These are phyloP conservation scores for Mycena sanguinolenta DNA, from an alignment of 768 basidiomycete species.

Conservation along the genomic window DNA sequence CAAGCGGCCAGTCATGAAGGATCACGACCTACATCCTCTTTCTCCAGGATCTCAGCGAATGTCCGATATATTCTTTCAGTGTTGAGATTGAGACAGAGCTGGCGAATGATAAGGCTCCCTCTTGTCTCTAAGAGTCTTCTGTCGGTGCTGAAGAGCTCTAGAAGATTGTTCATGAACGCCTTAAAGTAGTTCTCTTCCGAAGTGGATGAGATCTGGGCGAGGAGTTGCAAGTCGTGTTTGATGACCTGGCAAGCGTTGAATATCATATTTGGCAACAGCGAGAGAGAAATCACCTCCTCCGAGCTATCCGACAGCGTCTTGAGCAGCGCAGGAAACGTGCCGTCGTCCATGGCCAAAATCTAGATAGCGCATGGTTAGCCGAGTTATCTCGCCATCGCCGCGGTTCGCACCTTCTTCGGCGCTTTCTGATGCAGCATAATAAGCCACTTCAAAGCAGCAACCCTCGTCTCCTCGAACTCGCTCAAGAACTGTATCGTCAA, in stretches of 20 bases:
- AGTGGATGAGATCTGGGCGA: constrained; percentile 96
- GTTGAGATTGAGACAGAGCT: constrained; percentile 93
- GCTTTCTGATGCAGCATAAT: constrained; percentile 99
- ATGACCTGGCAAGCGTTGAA: constrained; percentile 72
- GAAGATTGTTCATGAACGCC: constrained; percentile 93
- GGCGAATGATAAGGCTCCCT: constrained; percentile 95
- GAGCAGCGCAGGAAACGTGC: constrained; percentile 94
- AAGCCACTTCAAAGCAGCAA: constrained; percentile 97
- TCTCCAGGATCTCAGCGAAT: constrained; percentile 97
- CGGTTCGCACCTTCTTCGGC: constrained; percentile 82
- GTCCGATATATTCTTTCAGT: constrained; percentile 96
- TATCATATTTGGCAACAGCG: neutral
- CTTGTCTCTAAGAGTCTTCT: constrained; percentile 88
- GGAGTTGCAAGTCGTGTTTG: constrained; percentile 93
- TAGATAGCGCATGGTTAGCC: constrained; percentile 46
- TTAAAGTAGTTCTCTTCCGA: constrained; percentile 98
- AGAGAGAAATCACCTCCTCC: constrained; percentile 76
- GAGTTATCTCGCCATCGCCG: neutral
- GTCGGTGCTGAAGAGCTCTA: constrained; percentile 96
- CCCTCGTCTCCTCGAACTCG: constrained; percentile 96
- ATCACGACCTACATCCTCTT: constrained; percentile 83
- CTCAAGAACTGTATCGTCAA: constrained; percentile 94
- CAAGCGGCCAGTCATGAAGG: neutral
- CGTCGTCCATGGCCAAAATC: constrained; percentile 97
- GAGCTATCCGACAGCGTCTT: constrained; percentile 97